Conservation (phyloP, 345 rosid species). For the Raphanus raphanistrum region DNA sequence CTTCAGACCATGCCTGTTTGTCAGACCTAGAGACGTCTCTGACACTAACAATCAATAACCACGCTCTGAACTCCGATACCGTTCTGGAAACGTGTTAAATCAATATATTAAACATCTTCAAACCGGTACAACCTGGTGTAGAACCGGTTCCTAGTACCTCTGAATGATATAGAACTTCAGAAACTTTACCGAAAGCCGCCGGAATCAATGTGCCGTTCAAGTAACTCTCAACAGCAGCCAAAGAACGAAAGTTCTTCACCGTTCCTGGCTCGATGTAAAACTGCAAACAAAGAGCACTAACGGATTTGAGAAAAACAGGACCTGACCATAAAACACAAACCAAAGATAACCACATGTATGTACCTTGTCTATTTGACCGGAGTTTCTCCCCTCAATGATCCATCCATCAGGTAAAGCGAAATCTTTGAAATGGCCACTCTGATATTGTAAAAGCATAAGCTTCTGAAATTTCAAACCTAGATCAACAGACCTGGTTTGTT, state of each 20-base stretch:
- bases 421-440: too few species aligned
- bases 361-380: conserved; percentile 10
- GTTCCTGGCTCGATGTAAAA: conserved; percentile 49
- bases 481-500: conserved; percentile 17
- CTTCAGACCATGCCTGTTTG: conserved; percentile 52
- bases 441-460: too few species aligned
- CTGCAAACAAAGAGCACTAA: conserved; percentile 29
- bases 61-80: neutral
- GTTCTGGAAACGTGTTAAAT: neutral
- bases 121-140: neutral
- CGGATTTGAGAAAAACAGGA: too few species aligned
- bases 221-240: conserved; percentile 46
- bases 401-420: conserved; percentile 1
- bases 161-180: too few species aligned
- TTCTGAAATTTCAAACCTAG: neutral
- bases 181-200: too few species aligned
- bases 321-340: too few species aligned
- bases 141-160: too few species aligned
- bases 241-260: conserved; percentile 52
- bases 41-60: conserved; percentile 28
- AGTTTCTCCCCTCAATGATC: conserved; percentile 40
- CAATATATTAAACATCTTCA: neutral
- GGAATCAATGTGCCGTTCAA: conserved; percentile 11
- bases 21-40: conserved; percentile 43
- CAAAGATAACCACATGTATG: too few species aligned